A percentile compares a stretch with the other conserved stretches of the same genome.
Conservation (phyloP, 441 rosid genomes). For the Gossypium lobatum region DNA sequence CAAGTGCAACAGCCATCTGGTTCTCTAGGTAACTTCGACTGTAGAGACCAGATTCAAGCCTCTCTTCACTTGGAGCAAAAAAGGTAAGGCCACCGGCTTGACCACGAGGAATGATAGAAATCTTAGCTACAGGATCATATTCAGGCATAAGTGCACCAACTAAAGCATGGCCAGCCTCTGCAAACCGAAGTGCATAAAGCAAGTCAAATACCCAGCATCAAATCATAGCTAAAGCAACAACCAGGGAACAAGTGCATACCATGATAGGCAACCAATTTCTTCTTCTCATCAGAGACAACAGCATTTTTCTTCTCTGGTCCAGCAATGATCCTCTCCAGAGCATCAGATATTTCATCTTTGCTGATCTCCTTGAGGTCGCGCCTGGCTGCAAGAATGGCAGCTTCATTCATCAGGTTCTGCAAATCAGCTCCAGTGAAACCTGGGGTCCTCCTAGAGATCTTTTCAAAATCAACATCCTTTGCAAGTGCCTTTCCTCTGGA, state of each 20-base stretch:
- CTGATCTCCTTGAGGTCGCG: slow-evolving; percentile 95
- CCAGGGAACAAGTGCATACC: slow-evolving; percentile 31
- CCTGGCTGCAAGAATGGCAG: slow-evolving; percentile 94
- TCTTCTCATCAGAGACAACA: slow-evolving; percentile 91
- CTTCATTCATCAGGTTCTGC: slow-evolving; percentile 95
- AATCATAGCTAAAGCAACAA: background rate
- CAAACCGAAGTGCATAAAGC: slow-evolving; percentile 14
- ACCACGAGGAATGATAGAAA: slow-evolving; percentile 94
- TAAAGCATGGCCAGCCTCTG: slow-evolving; percentile 97
- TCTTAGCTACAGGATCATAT: slow-evolving; percentile 93
- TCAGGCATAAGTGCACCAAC: slow-evolving; percentile 97
- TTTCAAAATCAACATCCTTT: slow-evolving; percentile 81
- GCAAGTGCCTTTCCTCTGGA: slow-evolving; percentile 87
- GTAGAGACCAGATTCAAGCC: slow-evolving; percentile 92
- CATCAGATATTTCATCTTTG: slow-evolving; percentile 94
- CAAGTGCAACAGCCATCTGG: slow-evolving; percentile 96
- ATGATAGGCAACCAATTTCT: slow-evolving; percentile 80
- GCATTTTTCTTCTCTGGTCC: slow-evolving; percentile 98
- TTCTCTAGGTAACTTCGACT: slow-evolving; percentile 94
- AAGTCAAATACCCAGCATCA: slow-evolving; percentile 11
- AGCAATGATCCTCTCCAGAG: slow-evolving; percentile 90
- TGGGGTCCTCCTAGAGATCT: slow-evolving; percentile 83
- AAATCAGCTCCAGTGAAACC: slow-evolving; percentile 93
- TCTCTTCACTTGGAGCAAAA: slow-evolving; percentile 95
- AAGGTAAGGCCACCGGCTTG: slow-evolving; percentile 97